Conservation (phyloP, 2,329 filamentous ascomycete genomes). For the Colletotrichum tofieldiae region DNA sequence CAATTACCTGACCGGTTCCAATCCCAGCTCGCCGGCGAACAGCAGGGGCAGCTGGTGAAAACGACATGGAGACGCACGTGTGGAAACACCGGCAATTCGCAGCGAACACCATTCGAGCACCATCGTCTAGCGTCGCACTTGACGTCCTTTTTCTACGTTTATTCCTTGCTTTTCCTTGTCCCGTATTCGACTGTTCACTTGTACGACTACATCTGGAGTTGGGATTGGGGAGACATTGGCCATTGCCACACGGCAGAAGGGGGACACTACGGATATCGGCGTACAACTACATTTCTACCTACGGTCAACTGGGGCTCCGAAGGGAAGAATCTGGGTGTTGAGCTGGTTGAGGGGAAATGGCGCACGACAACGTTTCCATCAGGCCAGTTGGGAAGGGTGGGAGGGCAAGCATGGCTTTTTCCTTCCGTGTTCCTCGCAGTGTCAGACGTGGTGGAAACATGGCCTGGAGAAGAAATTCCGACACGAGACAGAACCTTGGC, state of each 20-base stretch:
- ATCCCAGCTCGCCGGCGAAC: constrained; percentile 58
- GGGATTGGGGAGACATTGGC: constrained; percentile 39
- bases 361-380: constrained; percentile 20
- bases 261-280: constrained; percentile 41
- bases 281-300: constrained; percentile 41
- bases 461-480: constrained; percentile 36
- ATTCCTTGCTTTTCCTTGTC: constrained; percentile 17
- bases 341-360: constrained; percentile 12
- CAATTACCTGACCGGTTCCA: constrained; percentile 66
- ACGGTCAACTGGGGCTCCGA: constrained; percentile 25
- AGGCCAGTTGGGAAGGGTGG: background rate
- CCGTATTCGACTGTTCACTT: constrained; percentile 34
- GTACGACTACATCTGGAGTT: constrained; percentile 44
- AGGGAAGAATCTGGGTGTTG: constrained; percentile 16
- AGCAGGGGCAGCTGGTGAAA: constrained; percentile 42
- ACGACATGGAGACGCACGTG: constrained; percentile 1
- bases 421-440: constrained; percentile 11
- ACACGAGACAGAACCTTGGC: constrained; percentile 41
- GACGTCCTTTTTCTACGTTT: background rate
- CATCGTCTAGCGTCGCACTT: constrained; percentile 34
- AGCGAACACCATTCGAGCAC: constrained; percentile 33
- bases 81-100: constrained; percentile 10
- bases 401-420: constrained; percentile 10
- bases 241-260: constrained; percentile 42
- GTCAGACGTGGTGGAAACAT: constrained; percentile 17